Percentiles rank a stretch among this genome's conserved stretches.
Evolutionary conservation across 306 rosid species (phyloP).

Genomic region (Gynostemma pentaphyllum): DNA sequence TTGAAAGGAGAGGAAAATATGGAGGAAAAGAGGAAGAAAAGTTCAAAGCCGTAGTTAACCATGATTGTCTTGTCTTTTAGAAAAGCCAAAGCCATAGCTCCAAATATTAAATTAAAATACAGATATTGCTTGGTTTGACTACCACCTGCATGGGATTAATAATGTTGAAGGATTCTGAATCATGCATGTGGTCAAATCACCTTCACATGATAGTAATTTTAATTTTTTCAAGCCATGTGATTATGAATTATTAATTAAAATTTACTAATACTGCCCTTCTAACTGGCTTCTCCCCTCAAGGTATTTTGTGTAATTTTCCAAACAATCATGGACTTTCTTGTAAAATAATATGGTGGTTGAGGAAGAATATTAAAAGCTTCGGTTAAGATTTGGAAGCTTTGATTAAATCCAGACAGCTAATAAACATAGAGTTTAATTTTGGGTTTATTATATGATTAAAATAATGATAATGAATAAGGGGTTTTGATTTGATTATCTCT

Average conservation of each 20-base stretch:
- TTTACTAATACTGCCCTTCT: background rate
- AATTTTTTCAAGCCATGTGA: constrained; percentile 63
- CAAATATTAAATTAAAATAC: too few species aligned
- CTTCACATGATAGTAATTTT: constrained; percentile 70
- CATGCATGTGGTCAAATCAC: constrained; percentile 73
- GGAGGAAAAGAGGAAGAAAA: constrained; percentile 2
- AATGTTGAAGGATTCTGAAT: constrained; percentile 55
- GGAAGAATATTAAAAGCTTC: constrained; percentile 36
- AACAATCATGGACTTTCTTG: constrained; percentile 28
- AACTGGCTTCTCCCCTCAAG: constrained; percentile 17
- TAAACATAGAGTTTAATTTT: constrained; percentile 36
- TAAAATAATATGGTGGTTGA: constrained; percentile 8
- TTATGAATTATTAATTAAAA: background rate
- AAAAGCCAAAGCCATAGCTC: too few species aligned
- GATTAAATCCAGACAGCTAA: constrained; percentile 77
- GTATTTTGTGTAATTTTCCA: constrained; percentile 19
- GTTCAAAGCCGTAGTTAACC: background rate
- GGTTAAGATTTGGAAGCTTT: constrained; percentile 58
- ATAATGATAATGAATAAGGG: constrained; percentile 8
- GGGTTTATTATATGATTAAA: constrained; percentile 33
- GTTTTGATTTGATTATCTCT: constrained; percentile 26
- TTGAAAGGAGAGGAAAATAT: background rate
- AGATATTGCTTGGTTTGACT: constrained; percentile 9
- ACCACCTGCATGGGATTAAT: constrained; percentile 4
- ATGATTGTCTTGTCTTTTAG: background rate